Percentiles rank a stretch among this genome's conserved stretches.
Evolutionary conservation across 129 eudicot genomes (phyloP).

Genomic region (Calendula officinalis): DNA sequence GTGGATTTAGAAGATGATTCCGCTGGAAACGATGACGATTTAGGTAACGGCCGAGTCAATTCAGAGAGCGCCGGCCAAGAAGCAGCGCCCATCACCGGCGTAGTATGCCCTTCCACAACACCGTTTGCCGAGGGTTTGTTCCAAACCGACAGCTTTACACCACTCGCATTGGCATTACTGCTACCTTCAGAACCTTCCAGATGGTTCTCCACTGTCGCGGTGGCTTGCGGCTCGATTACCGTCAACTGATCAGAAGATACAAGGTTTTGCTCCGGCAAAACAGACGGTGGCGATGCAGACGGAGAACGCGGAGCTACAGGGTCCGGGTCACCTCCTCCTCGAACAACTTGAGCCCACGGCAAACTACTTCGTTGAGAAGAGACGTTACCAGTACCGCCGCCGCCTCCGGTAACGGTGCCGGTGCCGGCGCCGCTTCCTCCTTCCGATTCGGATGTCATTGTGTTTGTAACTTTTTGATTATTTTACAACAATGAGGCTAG

Average conservation of each 20-base stretch:
- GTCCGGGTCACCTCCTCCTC: conserved; percentile 36
- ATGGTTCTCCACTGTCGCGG: conserved; percentile 10
- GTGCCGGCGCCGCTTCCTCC: neutral
- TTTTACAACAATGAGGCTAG: conserved; percentile 18
- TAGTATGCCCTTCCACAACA: conserved; percentile 35
- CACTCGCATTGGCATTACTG: conserved; percentile 41
- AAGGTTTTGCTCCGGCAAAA: neutral
- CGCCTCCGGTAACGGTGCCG: neutral
- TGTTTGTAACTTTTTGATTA: neutral
- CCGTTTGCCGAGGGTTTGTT: conserved; percentile 47
- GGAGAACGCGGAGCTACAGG: conserved; percentile 14
- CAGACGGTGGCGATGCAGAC: conserved; percentile 8
- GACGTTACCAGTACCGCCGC: conserved; percentile 6
- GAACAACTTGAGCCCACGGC: conserved; percentile 53
- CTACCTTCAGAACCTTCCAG: conserved; percentile 21
- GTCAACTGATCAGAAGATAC: conserved; percentile 14
- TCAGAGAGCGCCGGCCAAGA: conserved; percentile 81
- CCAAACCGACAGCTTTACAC: conserved; percentile 57
- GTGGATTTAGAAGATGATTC: conserved; percentile 29
- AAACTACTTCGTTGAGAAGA: conserved; percentile 18
- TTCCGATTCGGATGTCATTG: conserved; percentile 26
- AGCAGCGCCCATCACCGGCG: conserved; percentile 50
- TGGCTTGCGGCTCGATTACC: conserved; percentile 1
- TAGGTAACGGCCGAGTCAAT: conserved; percentile 35
- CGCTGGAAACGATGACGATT: conserved; percentile 30